Evolutionary conservation across 345 rosid species (phyloP).

Genomic region (Streptanthus diversifolius): DNA sequence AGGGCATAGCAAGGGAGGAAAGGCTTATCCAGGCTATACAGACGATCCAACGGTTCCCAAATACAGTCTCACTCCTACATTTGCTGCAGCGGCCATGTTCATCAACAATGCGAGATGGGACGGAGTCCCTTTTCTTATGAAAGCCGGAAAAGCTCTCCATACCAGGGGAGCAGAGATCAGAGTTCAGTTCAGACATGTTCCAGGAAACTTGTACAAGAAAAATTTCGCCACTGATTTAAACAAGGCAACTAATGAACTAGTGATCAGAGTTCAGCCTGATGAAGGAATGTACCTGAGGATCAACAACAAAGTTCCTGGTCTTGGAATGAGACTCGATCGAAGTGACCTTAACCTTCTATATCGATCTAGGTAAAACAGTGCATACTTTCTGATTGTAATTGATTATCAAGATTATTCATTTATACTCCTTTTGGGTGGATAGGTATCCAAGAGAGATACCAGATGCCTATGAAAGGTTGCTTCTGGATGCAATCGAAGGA

Average conservation of each 20-base stretch:
- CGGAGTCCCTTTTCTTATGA: conserved; percentile 91
- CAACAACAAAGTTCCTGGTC: conserved; percentile 94
- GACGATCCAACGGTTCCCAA: conserved; percentile 78
- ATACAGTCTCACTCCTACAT: conserved; percentile 74
- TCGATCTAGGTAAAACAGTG: conserved; percentile 48
- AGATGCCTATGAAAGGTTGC: conserved; percentile 85
- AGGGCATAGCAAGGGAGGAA: conserved; percentile 64
- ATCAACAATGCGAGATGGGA: conserved; percentile 92
- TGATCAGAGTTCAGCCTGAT: conserved; percentile 87
- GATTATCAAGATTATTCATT: neutral
- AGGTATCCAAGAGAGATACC: conserved; percentile 77
- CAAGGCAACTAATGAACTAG: conserved; percentile 84
- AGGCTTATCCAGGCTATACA: conserved; percentile 54
- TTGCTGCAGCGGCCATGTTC: conserved; percentile 88
- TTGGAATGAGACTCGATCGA: conserved; percentile 87
- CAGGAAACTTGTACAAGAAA: conserved; percentile 78
- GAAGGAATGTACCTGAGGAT: conserved; percentile 92
- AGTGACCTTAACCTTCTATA: conserved; percentile 79
- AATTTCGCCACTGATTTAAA: conserved; percentile 67
- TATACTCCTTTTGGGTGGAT: neutral
- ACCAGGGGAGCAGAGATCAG: conserved; percentile 80
- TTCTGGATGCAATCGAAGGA: conserved; percentile 79
- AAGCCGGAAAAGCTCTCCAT: conserved; percentile 89
- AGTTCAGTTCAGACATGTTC: conserved; percentile 88
- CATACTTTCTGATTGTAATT: neutral